Percentiles rank a stretch among this genome's conserved stretches.
These are phyloP conservation scores for Rehmannia glutinosa DNA, from an alignment of 257 asterid genomes.

Conservation along the genomic window DNA sequence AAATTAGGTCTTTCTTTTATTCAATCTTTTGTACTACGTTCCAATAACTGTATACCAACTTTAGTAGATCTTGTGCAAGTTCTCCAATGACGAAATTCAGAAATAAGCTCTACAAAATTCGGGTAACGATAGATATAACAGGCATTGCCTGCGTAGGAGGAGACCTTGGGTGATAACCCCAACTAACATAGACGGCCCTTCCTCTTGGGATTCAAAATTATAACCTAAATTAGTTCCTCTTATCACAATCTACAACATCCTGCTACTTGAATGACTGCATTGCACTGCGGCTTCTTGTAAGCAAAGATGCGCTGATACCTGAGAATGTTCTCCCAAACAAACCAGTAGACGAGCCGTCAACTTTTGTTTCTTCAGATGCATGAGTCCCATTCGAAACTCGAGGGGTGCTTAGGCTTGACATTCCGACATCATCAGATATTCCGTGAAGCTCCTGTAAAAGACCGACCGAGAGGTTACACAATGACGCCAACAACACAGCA, in stretches of 20 bases:
- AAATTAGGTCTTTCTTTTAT: too few relatives aligned
- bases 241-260: neutral
- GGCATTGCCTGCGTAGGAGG: conserved; percentile 8
- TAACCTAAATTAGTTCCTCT: conserved; percentile 9
- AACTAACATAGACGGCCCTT: neutral
- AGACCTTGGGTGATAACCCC: neutral
- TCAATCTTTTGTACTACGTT: too few relatives aligned
- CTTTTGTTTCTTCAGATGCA: conserved; percentile 36
- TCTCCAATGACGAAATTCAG: neutral
- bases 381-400: conserved; percentile 16
- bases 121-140: conserved; percentile 13
- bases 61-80: too few relatives aligned
- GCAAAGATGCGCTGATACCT: conserved; percentile 29
- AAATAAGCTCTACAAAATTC: conserved; percentile 27
- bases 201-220: neutral
- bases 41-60: too few relatives aligned
- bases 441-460: conserved; percentile 35
- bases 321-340: conserved; percentile 37
- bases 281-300: conserved; percentile 52
- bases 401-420: conserved; percentile 27
- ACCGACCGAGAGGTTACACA: neutral
- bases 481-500: neutral
- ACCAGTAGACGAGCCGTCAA: conserved; percentile 26
- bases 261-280: conserved; percentile 45
- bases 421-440: conserved; percentile 34